These are phyloP conservation scores for Trichoderma erinaceum DNA, from an alignment of 495 filamentous ascomycete genomes.

Conservation along the genomic window DNA sequence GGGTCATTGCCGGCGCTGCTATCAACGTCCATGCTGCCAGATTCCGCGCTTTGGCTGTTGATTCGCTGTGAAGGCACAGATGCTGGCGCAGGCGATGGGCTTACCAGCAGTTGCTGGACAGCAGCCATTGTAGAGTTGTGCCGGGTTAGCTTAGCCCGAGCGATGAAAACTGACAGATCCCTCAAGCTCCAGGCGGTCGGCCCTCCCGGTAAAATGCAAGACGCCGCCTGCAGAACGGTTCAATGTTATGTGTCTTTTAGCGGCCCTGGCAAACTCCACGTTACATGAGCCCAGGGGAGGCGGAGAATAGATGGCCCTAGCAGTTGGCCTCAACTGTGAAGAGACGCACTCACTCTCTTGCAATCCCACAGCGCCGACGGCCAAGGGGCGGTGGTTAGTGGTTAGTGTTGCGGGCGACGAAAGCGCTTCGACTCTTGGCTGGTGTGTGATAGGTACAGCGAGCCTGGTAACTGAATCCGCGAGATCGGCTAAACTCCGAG, in stretches of 20 bases:
- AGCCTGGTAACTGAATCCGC: background rate
- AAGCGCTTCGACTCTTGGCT: background rate
- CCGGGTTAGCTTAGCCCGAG: slow-evolving; percentile 22
- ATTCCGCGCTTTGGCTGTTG: slow-evolving; percentile 22
- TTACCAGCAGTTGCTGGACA: slow-evolving; percentile 33
- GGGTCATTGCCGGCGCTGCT: slow-evolving; percentile 21
- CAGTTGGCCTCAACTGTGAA: background rate
- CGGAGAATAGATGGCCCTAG: background rate
- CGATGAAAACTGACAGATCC: slow-evolving; percentile 13
- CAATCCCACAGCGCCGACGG: background rate
- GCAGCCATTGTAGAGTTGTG: slow-evolving; percentile 27
- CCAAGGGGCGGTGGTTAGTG: background rate
- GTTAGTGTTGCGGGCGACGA: background rate
- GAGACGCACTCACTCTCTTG: background rate
- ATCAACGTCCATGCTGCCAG: slow-evolving; percentile 27
- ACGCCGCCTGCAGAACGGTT: background rate
- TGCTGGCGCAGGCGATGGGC: slow-evolving; percentile 23
- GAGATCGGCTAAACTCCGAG: background rate
- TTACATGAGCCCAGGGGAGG: background rate
- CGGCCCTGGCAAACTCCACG: background rate
- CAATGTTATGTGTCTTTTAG: background rate
- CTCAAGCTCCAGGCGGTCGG: background rate
- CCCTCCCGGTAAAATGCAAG: background rate
- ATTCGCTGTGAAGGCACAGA: slow-evolving; percentile 22
- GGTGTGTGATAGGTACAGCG: background rate